Evolutionary conservation across 1,139 yeast genomes (phyloP).

Genomic region (Lodderomyces beijingensis): DNA sequence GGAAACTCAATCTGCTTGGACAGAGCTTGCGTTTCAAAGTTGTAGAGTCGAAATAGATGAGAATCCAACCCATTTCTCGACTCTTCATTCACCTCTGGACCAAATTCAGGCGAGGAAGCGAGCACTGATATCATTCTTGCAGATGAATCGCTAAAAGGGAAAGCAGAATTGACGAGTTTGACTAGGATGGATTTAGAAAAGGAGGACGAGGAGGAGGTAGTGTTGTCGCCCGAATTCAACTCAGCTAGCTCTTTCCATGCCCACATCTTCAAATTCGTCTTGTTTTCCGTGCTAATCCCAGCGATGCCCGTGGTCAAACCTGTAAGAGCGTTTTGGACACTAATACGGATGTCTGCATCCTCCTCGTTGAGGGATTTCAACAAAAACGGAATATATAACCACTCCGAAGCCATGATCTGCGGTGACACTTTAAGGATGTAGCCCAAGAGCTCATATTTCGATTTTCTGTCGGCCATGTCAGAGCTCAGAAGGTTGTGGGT

Average conservation of each 20-base stretch:
- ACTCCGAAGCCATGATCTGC: conserved; percentile 38
- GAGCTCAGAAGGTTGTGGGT: too few relatives aligned
- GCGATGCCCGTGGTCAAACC: conserved; percentile 51
- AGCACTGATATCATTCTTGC: conserved; percentile 67
- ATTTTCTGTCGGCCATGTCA: conserved; percentile 15
- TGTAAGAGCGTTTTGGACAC: conserved; percentile 72
- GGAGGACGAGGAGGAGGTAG: conserved; percentile 19
- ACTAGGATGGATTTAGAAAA: conserved; percentile 56
- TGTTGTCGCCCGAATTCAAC: conserved; percentile 14
- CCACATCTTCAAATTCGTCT: conserved; percentile 38
- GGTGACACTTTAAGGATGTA: conserved; percentile 53
- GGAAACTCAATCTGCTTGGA: conserved; percentile 53
- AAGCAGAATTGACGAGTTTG: conserved; percentile 61
- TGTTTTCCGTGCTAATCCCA: conserved; percentile 34
- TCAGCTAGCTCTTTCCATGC: conserved; percentile 23
- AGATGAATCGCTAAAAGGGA: conserved; percentile 63
- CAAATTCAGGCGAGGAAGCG: conserved; percentile 55
- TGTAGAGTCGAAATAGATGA: conserved; percentile 50
- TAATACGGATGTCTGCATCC: conserved; percentile 53
- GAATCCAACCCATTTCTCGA: conserved; percentile 83
- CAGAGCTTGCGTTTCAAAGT: too few relatives aligned
- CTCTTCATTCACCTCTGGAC: conserved; percentile 76
- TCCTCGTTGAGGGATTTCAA: conserved; percentile 73
- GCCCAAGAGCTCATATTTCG: conserved; percentile 77
- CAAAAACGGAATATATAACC: conserved; percentile 58